Evolutionary conservation across 805 yeast genomes (phyloP).

Genomic region (Kluyveromyces siamensis): DNA sequence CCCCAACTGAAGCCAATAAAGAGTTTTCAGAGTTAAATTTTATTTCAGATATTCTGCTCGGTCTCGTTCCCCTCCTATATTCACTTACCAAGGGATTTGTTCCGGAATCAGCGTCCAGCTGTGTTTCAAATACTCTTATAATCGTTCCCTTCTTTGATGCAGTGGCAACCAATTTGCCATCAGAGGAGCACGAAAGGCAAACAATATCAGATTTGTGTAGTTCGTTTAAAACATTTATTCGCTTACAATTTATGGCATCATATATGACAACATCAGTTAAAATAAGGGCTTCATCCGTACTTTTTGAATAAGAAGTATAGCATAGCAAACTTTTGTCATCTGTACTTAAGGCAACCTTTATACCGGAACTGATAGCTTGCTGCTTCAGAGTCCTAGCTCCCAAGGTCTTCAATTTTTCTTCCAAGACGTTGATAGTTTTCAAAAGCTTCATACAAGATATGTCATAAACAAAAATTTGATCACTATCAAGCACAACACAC

Average conservation of each 20-base stretch:
- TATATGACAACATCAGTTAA: constrained; percentile 52
- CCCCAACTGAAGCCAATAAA: constrained; percentile 70
- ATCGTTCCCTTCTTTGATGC: constrained; percentile 68
- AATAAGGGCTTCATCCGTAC: constrained; percentile 26
- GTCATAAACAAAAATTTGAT: constrained; percentile 83
- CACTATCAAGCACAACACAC: constrained; percentile 58
- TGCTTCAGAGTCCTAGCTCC: background rate
- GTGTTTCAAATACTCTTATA: constrained; percentile 50
- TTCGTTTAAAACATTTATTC: constrained; percentile 41
- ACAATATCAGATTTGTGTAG: constrained; percentile 26
- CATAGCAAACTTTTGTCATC: constrained; percentile 27
- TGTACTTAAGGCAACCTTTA: constrained; percentile 19
- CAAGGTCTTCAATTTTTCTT: constrained; percentile 8
- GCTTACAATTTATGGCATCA: constrained; percentile 65
- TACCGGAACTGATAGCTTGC: background rate
- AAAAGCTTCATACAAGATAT: constrained; percentile 80
- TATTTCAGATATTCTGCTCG: constrained; percentile 60
- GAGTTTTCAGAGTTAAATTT: constrained; percentile 54
- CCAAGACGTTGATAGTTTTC: constrained; percentile 48
- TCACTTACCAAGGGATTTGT: constrained; percentile 33
- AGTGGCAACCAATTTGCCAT: constrained; percentile 55
- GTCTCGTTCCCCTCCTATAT: constrained; percentile 67
- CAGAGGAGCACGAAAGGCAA: constrained; percentile 38
- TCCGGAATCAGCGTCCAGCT: constrained; percentile 33
- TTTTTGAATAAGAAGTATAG: constrained; percentile 19